These are phyloP conservation scores for Candolleomyces eurysporus DNA, from an alignment of 768 basidiomycete species.

Conservation along the genomic window DNA sequence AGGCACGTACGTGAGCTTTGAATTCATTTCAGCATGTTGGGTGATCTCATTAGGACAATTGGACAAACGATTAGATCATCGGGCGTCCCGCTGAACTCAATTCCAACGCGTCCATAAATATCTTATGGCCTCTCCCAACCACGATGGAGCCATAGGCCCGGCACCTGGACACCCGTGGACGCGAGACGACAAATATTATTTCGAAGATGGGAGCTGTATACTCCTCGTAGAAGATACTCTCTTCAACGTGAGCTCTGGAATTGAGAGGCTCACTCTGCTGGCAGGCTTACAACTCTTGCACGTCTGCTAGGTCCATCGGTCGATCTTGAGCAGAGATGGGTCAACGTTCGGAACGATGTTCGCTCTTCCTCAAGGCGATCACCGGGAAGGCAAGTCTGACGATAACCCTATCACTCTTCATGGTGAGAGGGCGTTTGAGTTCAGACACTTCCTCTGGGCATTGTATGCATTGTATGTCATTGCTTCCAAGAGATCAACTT, in stretches of 20 bases:
- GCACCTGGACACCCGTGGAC: slow-evolving; percentile 1
- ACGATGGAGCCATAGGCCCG: no score
- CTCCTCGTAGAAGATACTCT: slow-evolving; percentile 60
- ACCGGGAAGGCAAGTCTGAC: slow-evolving; percentile 59
- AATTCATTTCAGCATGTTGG: no score
- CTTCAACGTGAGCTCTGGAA: slow-evolving; percentile 30
- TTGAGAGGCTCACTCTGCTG: not conserved
- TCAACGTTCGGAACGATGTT: slow-evolving; percentile 70
- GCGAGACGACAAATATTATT: slow-evolving; percentile 59
- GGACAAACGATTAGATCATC: no score
- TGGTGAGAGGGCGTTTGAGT: slow-evolving; percentile 65
- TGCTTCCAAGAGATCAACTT: not conserved
- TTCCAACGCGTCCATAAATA: no score
- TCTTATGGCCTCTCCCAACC: no score
- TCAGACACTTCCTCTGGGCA: slow-evolving; percentile 72
- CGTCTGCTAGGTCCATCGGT: slow-evolving; percentile 50
- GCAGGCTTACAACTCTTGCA: not conserved
- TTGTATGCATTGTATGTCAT: slow-evolving; percentile 68
- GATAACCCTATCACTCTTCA: slow-evolving; percentile 60
- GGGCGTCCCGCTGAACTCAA: no score
- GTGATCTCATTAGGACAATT: no score
- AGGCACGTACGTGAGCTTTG: no score
- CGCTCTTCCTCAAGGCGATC: slow-evolving; percentile 57
- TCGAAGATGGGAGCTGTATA: slow-evolving; percentile 68
- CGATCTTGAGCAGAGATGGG: slow-evolving; percentile 58